Base-by-base conservation (phyloP, 2,329 filamentous ascomycete species). In the Leptosphaerulina australis region DNA sequence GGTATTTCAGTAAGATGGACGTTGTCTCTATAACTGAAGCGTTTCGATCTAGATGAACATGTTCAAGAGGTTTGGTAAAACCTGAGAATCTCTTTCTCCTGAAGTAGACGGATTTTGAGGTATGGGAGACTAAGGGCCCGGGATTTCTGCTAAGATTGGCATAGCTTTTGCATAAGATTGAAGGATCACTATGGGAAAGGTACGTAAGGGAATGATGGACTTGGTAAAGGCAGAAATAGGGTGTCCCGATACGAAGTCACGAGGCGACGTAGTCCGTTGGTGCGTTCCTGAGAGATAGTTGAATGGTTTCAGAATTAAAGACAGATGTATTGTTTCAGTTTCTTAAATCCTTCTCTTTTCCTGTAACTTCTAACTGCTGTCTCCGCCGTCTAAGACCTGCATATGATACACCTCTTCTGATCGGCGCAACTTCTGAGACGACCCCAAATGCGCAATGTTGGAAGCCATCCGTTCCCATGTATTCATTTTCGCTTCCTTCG, bases 391-490 rank as follows among this genome's bases (percentile, higher is more conserved):
- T 50, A 11, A 64, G 43, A 2, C 66, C 65, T 4, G 65, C 66
- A 39, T 69, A 69, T 3, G 56, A 57, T 4, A 55, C 52, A 4
- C 63, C 62, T 35, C 43, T 58, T 17, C 35, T 37, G 3, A 69
- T 67, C 6, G 57, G 58, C 0, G 47, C 55, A 5, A 69, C 28
- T 36, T 69, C 66, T 1, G 62, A 64, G 9, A 50, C 59, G 12
- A 71, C 67, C 5, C 67, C 66, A 40, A 71, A 71, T 12, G 68
- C 59, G 35, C 67, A 71, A 44, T 70, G 68, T 18, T 59, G 59
- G n/a, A 53, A 53, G 1, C 56, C 61, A 11, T 67, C 60, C 3
- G 48, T 36, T 2, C 52, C 53, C 34, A 58, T 37, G 14, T 63
- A 62, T n/a, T 67, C 64, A 7, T 55, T 43, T 18, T 69, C 64